These are phyloP conservation scores for Ceratopteris richardii DNA, from an alignment of 75 land plant genomes.

Conservation along the genomic window DNA sequence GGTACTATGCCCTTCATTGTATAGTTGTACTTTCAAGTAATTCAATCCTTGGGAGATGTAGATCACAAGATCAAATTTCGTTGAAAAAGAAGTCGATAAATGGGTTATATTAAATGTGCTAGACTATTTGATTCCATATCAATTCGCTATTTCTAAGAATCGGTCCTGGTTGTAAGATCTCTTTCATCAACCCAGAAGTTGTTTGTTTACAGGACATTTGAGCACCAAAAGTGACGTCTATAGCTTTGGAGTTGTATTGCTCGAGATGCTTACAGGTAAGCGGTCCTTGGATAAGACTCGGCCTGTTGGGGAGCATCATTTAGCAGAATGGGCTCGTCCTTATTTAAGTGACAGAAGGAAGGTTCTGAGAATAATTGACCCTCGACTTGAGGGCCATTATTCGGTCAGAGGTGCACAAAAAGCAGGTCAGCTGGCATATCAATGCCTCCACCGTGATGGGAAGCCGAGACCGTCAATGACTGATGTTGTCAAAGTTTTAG, in stretches of 20 bases:
- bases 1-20: no score
- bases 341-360: not conserved
- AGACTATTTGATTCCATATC: no score
- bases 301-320: not conserved
- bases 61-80: no score
- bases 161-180: no score
- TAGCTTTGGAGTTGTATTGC: conserved; percentile 61
- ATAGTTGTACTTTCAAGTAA: no score
- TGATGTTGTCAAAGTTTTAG: not conserved
- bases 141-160: no score
- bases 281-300: not conserved
- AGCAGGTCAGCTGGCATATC: not conserved
- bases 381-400: not conserved
- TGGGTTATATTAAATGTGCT: no score
- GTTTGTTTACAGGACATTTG: not conserved
- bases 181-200: no score
- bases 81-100: no score
- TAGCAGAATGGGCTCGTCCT: not conserved
- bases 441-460: not conserved
- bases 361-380: not conserved
- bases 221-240: conserved; percentile 59
- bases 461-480: not conserved
- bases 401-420: not conserved
- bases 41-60: no score
- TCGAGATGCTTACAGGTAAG: conserved; percentile 57